phyloP scores from a whole-genome alignment of 441 rosid genomes.

The Viola pubescens region DNA sequence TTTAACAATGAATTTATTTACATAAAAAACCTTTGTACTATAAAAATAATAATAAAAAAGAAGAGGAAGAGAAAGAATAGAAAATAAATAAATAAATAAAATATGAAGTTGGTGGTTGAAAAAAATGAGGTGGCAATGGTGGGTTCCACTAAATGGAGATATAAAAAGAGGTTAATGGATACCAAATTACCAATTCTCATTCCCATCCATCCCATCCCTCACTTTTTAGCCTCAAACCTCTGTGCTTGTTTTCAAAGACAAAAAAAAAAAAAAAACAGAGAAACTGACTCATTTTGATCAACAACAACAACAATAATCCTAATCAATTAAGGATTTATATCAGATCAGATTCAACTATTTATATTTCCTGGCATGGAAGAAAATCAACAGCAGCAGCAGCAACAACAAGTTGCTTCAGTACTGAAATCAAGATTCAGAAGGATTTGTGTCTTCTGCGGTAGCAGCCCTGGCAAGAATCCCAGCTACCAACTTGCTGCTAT shows the following conservation, averaged over 20 bases:
- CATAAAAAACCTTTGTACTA: too few relatives aligned
- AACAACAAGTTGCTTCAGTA: constrained; percentile 19
- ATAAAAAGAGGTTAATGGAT: constrained; percentile 26
- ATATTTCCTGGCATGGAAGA: constrained; percentile 39
- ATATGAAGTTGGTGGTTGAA: too few relatives aligned
- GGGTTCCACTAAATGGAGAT: constrained; percentile 1
- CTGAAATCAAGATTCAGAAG: constrained; percentile 65
- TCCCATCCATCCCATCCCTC: constrained; percentile 5
- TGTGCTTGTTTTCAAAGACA: too few relatives aligned
- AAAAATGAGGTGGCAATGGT: not conserved
- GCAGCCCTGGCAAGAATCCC: constrained; percentile 80
- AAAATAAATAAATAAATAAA: too few relatives aligned
- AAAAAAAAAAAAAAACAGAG: not conserved
- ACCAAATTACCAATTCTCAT: constrained; percentile 11
- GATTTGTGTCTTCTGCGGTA: constrained; percentile 92
- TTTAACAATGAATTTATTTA: too few relatives aligned
- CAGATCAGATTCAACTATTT: not conserved
- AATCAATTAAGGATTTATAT: not conserved
- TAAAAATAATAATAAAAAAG: too few relatives aligned
- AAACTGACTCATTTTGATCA: not conserved
- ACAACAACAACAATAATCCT: not conserved
- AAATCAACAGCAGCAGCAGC: constrained; percentile 26
- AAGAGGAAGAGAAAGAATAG: too few relatives aligned
- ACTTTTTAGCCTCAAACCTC: constrained; percentile 18
- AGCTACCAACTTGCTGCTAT: constrained; percentile 76